Percentiles rank a stretch among this genome's conserved stretches.
phyloP scores from a whole-genome alignment of 2,329 filamentous ascomycete species.

The Metarhizium rileyi region DNA sequence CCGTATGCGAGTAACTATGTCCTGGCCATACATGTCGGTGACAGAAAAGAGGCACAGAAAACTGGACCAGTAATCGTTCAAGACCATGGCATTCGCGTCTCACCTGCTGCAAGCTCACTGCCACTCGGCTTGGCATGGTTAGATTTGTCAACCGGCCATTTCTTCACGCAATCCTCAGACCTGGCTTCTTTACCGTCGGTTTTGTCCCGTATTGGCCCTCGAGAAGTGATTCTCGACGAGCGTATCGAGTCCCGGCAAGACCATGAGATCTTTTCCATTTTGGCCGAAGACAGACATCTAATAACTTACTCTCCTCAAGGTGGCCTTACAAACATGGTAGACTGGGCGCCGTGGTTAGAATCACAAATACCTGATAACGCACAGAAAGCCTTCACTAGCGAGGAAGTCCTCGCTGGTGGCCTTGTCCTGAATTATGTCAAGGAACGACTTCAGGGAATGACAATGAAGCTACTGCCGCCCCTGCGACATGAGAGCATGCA shows the following conservation, averaged over 20 bases:
- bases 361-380: conserved; percentile 49
- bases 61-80: neutral
- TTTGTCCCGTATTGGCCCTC: conserved; percentile 71
- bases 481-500: conserved; percentile 63
- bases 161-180: conserved; percentile 72
- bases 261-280: conserved; percentile 53
- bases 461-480: conserved; percentile 77
- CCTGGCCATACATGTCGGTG: conserved; percentile 59
- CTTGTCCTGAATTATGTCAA: conserved; percentile 78
- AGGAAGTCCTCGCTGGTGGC: conserved; percentile 69
- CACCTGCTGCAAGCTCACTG: conserved; percentile 7
- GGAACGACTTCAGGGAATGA: conserved; percentile 64
- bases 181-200: conserved; percentile 66
- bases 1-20: conserved; percentile 90
- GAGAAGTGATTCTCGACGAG: conserved; percentile 74
- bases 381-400: conserved; percentile 46
- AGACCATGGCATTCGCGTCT: conserved; percentile 4
- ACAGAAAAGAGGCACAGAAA: neutral
- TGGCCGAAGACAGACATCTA: conserved; percentile 66
- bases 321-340: conserved; percentile 38
- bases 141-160: conserved; percentile 89
- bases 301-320: conserved; percentile 58
- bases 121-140: conserved; percentile 80
- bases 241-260: conserved; percentile 46
- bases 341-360: conserved; percentile 74